phyloP scores from a whole-genome alignment of 139 green algal genomes.

The Trebouxia sp. region DNA sequence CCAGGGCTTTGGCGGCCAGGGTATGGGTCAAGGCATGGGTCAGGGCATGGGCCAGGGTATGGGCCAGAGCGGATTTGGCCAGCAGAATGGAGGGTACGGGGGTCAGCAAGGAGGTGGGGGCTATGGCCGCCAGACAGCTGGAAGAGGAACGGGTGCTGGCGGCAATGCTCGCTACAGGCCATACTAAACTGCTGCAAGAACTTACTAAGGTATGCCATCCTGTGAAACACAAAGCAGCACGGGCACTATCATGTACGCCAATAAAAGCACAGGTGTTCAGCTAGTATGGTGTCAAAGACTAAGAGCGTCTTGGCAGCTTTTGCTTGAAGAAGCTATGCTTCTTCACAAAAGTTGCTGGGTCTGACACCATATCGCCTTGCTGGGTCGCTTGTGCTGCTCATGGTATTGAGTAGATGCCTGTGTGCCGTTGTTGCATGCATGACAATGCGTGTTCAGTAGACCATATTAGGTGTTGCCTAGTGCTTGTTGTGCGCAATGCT shows the following conservation, averaged over 20 bases:
- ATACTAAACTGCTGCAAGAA: constrained; percentile 20
- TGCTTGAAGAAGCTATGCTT: too few species aligned
- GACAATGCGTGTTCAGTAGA: not conserved
- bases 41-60: constrained; percentile 21
- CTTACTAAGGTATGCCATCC: too few species aligned
- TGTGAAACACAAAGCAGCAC: not conserved
- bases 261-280: too few species aligned
- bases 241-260: too few species aligned
- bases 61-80: constrained; percentile 6
- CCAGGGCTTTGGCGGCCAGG: constrained; percentile 4
- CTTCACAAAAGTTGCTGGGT: too few species aligned
- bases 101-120: constrained; percentile 24
- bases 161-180: constrained; percentile 33
- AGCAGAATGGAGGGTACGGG: not conserved
- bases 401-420: too few species aligned
- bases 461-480: not conserved
- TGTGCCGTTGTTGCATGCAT: too few species aligned
- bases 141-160: constrained; percentile 15
- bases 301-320: too few species aligned
- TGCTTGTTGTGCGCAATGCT: not conserved
- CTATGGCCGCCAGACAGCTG: constrained; percentile 4
- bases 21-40: constrained; percentile 24
- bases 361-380: too few species aligned
- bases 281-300: too few species aligned
- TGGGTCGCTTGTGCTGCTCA: too few species aligned